Conservation (phyloP, 768 basidiomycete species). For the Mycena alexandri region DNA sequence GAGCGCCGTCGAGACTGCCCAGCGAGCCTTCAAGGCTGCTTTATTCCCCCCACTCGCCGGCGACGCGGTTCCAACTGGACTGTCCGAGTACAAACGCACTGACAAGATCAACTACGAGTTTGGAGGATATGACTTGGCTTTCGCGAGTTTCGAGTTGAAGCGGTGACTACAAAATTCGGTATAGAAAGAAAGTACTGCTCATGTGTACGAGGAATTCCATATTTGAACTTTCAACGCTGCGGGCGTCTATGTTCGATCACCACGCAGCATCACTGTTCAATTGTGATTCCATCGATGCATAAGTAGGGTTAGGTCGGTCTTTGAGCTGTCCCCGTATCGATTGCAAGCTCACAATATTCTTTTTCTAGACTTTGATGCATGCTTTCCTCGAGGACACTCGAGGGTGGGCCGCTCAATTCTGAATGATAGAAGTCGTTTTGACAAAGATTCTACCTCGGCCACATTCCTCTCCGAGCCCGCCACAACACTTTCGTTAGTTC, state of each 20-base stretch:
- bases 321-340: neutral
- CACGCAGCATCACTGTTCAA: constrained; percentile 20
- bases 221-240: constrained; percentile 17
- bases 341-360: neutral
- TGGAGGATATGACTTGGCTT: constrained; percentile 91
- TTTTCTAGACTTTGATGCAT: neutral
- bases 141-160: constrained; percentile 82
- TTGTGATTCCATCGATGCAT: neutral
- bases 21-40: constrained; percentile 79
- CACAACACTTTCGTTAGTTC: constrained; percentile 22
- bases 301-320: constrained; percentile 20
- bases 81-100: constrained; percentile 74
- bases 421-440: constrained; percentile 4
- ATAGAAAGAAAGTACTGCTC: constrained; percentile 3
- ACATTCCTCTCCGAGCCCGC: constrained; percentile 1
- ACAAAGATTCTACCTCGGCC: neutral
- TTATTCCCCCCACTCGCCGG: constrained; percentile 50
- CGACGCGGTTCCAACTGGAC: constrained; percentile 18
- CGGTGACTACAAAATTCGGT: constrained; percentile 42
- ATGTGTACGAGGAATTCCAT: constrained; percentile 27
- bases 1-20: constrained; percentile 76
- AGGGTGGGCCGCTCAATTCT: no score
- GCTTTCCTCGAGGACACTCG: no score
- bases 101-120: constrained; percentile 99
- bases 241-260: constrained; percentile 15